Conservation (phyloP, 345 rosid genomes). For the Camelina neglecta region DNA sequence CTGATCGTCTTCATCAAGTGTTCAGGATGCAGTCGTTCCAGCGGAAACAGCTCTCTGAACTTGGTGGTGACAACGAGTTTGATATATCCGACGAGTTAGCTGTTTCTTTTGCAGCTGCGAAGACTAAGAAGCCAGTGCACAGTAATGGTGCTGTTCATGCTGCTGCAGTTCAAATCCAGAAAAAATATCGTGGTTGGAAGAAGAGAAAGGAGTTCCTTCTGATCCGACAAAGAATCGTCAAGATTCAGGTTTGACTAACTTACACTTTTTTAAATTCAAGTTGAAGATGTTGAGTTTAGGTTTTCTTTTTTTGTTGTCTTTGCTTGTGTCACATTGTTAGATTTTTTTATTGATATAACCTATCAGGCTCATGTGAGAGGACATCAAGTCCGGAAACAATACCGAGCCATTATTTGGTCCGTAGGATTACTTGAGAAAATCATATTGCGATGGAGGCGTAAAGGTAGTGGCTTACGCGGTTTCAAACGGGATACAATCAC, state of each 20-base stretch:
- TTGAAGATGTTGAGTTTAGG: background rate
- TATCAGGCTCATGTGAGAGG: slow-evolving; percentile 90
- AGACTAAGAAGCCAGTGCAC: slow-evolving; percentile 50
- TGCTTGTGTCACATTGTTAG: background rate
- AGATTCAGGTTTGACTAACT: slow-evolving; percentile 69
- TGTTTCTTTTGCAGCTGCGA: slow-evolving; percentile 59
- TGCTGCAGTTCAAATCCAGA: slow-evolving; percentile 87
- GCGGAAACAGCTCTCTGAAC: slow-evolving; percentile 61
- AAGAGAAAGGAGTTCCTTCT: slow-evolving; percentile 80
- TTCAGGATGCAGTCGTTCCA: slow-evolving; percentile 89
- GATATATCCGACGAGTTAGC: slow-evolving; percentile 65
- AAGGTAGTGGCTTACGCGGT: slow-evolving; percentile 86
- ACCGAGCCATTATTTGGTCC: slow-evolving; percentile 74
- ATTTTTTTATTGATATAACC: background rate
- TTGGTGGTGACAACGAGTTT: slow-evolving; percentile 44
- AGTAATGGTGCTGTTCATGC: slow-evolving; percentile 57
- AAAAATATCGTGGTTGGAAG: slow-evolving; percentile 90
- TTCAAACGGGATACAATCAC: slow-evolving; percentile 62
- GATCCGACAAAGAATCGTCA: slow-evolving; percentile 80
- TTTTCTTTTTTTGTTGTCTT: background rate
- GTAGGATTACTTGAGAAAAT: slow-evolving; percentile 92
- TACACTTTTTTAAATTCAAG: background rate
- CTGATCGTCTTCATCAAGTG: slow-evolving; percentile 78
- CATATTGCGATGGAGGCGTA: slow-evolving; percentile 91
- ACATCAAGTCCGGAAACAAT: slow-evolving; percentile 86